These are phyloP conservation scores for Termitomyces sp. DNA, from an alignment of 768 basidiomycete genomes.

Conservation along the genomic window DNA sequence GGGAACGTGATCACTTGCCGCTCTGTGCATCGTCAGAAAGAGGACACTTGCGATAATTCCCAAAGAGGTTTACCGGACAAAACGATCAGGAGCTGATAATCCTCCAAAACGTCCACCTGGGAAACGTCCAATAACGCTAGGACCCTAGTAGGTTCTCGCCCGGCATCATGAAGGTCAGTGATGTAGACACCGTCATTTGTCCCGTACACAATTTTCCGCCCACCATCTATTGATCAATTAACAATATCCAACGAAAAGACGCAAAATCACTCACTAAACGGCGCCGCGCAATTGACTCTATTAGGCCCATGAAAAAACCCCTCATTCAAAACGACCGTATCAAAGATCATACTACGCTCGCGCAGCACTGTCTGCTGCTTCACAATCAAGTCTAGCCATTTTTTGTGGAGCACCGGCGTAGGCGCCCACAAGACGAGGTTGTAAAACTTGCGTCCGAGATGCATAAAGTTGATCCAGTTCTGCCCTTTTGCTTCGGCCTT, in stretches of 20 bases:
- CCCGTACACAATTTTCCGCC: slow-evolving; percentile 89
- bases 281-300: slow-evolving; percentile 90
- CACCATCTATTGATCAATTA: slow-evolving; percentile 53
- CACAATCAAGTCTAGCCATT: slow-evolving; percentile 90
- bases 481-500: slow-evolving; percentile 74
- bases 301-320: slow-evolving; percentile 84
- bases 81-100: slow-evolving; percentile 94
- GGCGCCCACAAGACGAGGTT: slow-evolving; percentile 89
- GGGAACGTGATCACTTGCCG: slow-evolving; percentile 96
- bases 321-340: slow-evolving; percentile 79
- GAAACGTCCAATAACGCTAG: slow-evolving; percentile 84
- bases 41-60: neutral
- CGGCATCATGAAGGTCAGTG: slow-evolving; percentile 75
- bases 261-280: slow-evolving; percentile 69
- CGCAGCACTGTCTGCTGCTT: slow-evolving; percentile 86
- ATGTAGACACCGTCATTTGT: slow-evolving; percentile 97
- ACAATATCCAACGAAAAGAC: slow-evolving; percentile 6
- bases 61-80: slow-evolving; percentile 69
- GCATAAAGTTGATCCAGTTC: slow-evolving; percentile 89
- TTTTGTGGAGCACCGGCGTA: slow-evolving; percentile 79
- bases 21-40: slow-evolving; percentile 43
- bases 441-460: slow-evolving; percentile 91
- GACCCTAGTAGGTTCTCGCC: slow-evolving; percentile 85
- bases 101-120: slow-evolving; percentile 95
- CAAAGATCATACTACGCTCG: slow-evolving; percentile 84